phyloP scores from a whole-genome alignment of 2,329 filamentous ascomycete genomes.

The Verticillium alfalfae region DNA sequence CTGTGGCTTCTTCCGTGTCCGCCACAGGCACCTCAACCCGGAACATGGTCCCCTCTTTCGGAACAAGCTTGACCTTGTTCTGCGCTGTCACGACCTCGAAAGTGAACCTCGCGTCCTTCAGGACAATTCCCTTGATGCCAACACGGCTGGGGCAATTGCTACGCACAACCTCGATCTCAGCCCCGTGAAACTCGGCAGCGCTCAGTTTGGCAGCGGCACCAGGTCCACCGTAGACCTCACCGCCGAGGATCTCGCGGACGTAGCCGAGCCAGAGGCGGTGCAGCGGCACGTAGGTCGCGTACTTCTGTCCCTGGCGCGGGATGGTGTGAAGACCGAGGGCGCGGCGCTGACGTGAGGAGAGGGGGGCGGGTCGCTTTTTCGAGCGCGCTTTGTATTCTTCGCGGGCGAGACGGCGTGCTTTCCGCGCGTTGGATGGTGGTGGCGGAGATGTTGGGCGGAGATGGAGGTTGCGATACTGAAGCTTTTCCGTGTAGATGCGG shows the following conservation, averaged over 20 bases:
- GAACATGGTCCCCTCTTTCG: conserved; percentile 88
- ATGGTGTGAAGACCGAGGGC: conserved; percentile 68
- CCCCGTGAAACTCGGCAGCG: conserved; percentile 88
- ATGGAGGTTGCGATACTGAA: conserved; percentile 75
- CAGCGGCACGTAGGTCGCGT: conserved; percentile 71
- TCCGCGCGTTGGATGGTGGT: conserved; percentile 50
- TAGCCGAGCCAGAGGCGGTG: conserved; percentile 80
- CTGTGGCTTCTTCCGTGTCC: conserved; percentile 2
- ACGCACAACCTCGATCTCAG: conserved; percentile 73
- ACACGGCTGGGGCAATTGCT: conserved; percentile 78
- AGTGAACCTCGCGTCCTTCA: conserved; percentile 80
- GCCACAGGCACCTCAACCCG: conserved; percentile 59
- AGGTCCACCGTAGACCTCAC: conserved; percentile 50
- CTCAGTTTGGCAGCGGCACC: conserved; percentile 66
- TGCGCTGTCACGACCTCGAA: conserved; percentile 76
- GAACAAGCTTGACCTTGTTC: conserved; percentile 69
- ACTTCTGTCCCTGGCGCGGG: conserved; percentile 62
- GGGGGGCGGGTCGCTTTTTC: conserved; percentile 52
- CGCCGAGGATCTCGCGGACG: conserved; percentile 72
- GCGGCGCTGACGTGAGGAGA: conserved; percentile 77
- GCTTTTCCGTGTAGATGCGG: conserved; percentile 74
- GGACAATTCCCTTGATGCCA: conserved; percentile 78
- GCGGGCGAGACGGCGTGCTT: conserved; percentile 46
- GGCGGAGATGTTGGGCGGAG: conserved; percentile 71
- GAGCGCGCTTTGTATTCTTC: conserved; percentile 35